These are phyloP conservation scores for Wickerhamiella australiensis DNA, from an alignment of 805 yeast genomes.

Conservation along the genomic window DNA sequence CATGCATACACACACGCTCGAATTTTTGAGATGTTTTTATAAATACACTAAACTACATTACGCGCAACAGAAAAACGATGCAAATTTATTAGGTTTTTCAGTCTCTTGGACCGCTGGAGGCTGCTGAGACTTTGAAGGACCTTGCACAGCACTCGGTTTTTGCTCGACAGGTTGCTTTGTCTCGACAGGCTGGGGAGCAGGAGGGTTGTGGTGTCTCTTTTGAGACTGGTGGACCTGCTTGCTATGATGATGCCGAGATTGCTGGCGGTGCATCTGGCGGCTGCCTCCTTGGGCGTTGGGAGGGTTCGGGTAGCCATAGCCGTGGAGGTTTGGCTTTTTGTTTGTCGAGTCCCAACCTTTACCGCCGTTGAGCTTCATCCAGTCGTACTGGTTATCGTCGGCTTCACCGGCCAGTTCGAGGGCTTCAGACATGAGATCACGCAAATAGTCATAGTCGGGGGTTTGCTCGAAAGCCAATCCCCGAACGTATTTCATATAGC, in stretches of 20 bases:
- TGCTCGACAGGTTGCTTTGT: background rate
- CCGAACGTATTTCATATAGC: conserved; percentile 79
- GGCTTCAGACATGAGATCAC: conserved; percentile 66
- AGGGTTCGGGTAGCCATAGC: conserved; percentile 87
- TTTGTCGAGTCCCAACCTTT: conserved; percentile 71
- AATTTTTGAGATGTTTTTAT: background rate
- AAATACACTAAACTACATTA: conserved; percentile 5
- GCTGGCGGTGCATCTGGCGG: conserved; percentile 4
- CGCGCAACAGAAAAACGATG: conserved; percentile 10
- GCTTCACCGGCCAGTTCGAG: conserved; percentile 55
- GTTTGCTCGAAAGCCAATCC: conserved; percentile 82
- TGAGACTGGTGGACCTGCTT: conserved; percentile 7
- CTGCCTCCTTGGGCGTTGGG: conserved; percentile 14
- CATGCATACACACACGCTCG: too few relatives aligned
- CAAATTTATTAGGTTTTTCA: conserved; percentile 5
- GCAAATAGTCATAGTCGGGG: conserved; percentile 84
- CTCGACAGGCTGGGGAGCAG: conserved; percentile 1
- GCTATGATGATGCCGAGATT: conserved; percentile 4
- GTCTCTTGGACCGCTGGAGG: conserved; percentile 3
- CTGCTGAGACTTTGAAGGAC: conserved; percentile 9
- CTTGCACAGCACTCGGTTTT: background rate
- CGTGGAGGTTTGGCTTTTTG: conserved; percentile 88
- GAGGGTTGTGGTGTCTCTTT: background rate
- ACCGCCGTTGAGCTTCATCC: conserved; percentile 95
- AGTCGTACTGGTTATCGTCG: conserved; percentile 86